Conservation (phyloP, 805 yeast species). For the Naumovozyma dairenensis region DNA sequence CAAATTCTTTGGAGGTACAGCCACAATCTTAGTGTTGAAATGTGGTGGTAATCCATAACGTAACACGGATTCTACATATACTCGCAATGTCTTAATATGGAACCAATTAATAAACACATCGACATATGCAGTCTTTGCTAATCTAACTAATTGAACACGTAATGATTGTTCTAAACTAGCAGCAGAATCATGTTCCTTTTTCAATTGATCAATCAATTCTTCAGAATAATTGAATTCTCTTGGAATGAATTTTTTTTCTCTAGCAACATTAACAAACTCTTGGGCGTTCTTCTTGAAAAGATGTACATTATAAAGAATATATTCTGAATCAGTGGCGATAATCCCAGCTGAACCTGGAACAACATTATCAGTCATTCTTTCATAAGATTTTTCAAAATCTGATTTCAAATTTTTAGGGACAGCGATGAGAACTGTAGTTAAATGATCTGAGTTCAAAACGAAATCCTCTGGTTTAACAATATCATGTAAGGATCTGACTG, state of each 20-base stretch:
- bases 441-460: conserved; percentile 75
- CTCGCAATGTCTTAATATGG: conserved; percentile 78
- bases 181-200: conserved; percentile 71
- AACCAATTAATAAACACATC: conserved; percentile 82
- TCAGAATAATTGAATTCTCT: conserved; percentile 87
- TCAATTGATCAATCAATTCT: conserved; percentile 57
- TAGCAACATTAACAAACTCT: conserved; percentile 56
- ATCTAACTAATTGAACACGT: conserved; percentile 67
- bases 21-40: conserved; percentile 47
- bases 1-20: conserved; percentile 37
- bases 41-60: conserved; percentile 96
- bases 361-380: conserved; percentile 66
- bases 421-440: conserved; percentile 77
- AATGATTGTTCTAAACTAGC: conserved; percentile 63
- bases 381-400: conserved; percentile 63
- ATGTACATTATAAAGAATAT: conserved; percentile 62
- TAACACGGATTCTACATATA: conserved; percentile 85
- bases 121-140: conserved; percentile 80
- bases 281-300: conserved; percentile 72
- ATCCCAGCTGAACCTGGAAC: conserved; percentile 82
- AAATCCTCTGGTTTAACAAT: conserved; percentile 76
- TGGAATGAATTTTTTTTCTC: conserved; percentile 86
- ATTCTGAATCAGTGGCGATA: conserved; percentile 67
- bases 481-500: conserved; percentile 84
- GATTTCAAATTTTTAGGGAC: conserved; percentile 61